Conservation (phyloP, 768 basidiomycete genomes). For the Russula abietina region DNA sequence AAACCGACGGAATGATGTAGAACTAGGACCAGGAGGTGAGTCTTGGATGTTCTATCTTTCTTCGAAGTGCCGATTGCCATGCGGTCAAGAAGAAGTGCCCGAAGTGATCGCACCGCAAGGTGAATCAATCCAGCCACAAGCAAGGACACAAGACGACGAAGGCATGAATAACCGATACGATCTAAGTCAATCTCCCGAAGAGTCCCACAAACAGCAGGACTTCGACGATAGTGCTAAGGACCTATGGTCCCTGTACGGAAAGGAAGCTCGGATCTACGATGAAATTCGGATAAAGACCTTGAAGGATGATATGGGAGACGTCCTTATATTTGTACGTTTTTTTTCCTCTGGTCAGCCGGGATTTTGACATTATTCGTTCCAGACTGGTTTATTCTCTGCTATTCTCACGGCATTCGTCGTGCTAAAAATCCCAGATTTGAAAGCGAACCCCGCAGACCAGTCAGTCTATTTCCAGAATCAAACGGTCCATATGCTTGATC, state of each 20-base stretch:
- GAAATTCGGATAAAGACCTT: neutral
- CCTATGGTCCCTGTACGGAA: neutral
- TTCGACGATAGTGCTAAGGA: neutral
- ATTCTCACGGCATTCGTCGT: conserved; percentile 1
- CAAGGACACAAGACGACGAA: neutral
- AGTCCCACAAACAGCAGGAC: neutral
- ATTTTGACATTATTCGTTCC: neutral
- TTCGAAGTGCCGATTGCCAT: too few species aligned
- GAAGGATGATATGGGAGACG: neutral
- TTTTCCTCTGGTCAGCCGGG: neutral
- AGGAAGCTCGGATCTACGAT: neutral
- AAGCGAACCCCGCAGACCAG: neutral
- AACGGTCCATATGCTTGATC: neutral
- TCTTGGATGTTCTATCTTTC: too few species aligned
- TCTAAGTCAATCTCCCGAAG: neutral
- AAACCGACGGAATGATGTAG: too few species aligned
- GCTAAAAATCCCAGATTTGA: neutral
- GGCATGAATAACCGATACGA: neutral
- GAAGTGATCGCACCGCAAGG: too few species aligned
- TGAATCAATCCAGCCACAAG: too few species aligned
- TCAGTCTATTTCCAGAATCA: neutral
- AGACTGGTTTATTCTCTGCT: conserved; percentile 12
- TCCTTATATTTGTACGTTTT: neutral
- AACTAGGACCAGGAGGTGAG: too few species aligned
- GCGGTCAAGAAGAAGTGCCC: too few species aligned